Percentiles rank a stretch among this genome's conserved stretches.
These are phyloP conservation scores for Zychaea mexicana DNA, from an alignment of 371 early-diverging fungal species.

Conservation along the genomic window DNA sequence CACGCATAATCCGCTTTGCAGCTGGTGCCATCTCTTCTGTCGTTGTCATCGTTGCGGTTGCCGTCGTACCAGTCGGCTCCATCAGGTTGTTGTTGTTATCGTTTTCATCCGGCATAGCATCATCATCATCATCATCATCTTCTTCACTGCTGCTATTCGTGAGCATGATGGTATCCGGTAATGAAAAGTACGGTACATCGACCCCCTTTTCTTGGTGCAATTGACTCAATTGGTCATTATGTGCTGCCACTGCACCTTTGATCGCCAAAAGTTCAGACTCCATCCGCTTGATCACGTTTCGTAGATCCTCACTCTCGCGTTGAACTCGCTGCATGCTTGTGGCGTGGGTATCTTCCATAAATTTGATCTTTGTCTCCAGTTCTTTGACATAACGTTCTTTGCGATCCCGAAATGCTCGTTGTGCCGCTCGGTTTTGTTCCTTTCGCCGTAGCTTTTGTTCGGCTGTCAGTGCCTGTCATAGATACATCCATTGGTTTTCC, in stretches of 20 bases:
- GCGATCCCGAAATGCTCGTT: conserved; percentile 77
- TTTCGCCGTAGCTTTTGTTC: conserved; percentile 61
- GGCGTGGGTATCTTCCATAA: conserved; percentile 54
- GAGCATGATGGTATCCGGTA: conserved; percentile 8
- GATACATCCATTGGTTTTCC: not conserved
- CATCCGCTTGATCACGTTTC: conserved; percentile 19
- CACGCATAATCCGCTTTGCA: conserved; percentile 12
- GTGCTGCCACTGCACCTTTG: conserved; percentile 5
- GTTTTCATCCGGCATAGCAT: not conserved
- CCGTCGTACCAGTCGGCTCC: not conserved
- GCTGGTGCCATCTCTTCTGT: conserved; percentile 2
- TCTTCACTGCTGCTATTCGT: too few species aligned
- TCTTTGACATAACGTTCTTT: conserved; percentile 71
- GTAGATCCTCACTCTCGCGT: conserved; percentile 34
- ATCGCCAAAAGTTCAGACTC: conserved; percentile 31
- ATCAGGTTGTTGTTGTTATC: not conserved
- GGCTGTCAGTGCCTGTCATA: conserved; percentile 12
- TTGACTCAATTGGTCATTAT: not conserved
- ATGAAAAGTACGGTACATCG: conserved; percentile 6
- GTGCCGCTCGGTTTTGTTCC: conserved; percentile 82
- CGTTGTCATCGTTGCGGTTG: not conserved
- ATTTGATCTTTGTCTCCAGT: conserved; percentile 66
- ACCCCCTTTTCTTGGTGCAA: conserved; percentile 4
- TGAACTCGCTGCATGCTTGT: conserved; percentile 21
- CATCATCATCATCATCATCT: not conserved